Evolutionary conservation across 768 basidiomycete genomes (phyloP).

Genomic region (Amanita pallidorosea): DNA sequence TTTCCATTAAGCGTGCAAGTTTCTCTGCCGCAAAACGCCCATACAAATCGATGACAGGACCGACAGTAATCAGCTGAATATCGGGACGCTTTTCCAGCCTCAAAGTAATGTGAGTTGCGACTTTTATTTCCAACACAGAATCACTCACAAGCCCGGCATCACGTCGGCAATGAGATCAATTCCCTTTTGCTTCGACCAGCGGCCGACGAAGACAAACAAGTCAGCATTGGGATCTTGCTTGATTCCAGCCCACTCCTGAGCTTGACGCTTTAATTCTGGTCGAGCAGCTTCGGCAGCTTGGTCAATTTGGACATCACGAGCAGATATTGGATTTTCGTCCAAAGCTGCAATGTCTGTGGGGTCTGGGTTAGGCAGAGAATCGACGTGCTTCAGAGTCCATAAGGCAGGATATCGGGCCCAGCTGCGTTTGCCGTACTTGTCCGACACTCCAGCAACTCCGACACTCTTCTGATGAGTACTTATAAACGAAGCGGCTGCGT

Average conservation of each 20-base stretch:
- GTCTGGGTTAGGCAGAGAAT: slow-evolving; percentile 91
- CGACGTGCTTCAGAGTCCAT: slow-evolving; percentile 93
- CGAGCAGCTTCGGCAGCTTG: slow-evolving; percentile 78
- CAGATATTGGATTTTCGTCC: slow-evolving; percentile 63
- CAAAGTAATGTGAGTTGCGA: neutral
- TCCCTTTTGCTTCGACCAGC: slow-evolving; percentile 98
- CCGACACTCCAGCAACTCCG: slow-evolving; percentile 93
- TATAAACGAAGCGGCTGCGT: slow-evolving; percentile 89
- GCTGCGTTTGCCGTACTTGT: slow-evolving; percentile 94
- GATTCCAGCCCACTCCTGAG: slow-evolving; percentile 93
- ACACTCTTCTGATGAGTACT: slow-evolving; percentile 87
- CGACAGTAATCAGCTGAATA: slow-evolving; percentile 82
- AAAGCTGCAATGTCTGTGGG: slow-evolving; percentile 91
- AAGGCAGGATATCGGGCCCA: slow-evolving; percentile 96
- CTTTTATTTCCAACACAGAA: neutral
- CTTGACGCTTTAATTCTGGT: slow-evolving; percentile 83
- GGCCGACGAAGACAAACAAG: slow-evolving; percentile 92
- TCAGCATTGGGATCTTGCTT: slow-evolving; percentile 85
- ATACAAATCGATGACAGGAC: slow-evolving; percentile 92
- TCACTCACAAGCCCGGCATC: slow-evolving; percentile 74
- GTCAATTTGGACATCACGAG: slow-evolving; percentile 72
- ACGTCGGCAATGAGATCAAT: slow-evolving; percentile 97
- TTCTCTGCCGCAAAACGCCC: slow-evolving; percentile 95
- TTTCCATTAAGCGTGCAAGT: slow-evolving; percentile 84
- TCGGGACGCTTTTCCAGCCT: slow-evolving; percentile 79